phyloP scores from a whole-genome alignment of 2,329 filamentous ascomycete species.

The Botryotinia convoluta region DNA sequence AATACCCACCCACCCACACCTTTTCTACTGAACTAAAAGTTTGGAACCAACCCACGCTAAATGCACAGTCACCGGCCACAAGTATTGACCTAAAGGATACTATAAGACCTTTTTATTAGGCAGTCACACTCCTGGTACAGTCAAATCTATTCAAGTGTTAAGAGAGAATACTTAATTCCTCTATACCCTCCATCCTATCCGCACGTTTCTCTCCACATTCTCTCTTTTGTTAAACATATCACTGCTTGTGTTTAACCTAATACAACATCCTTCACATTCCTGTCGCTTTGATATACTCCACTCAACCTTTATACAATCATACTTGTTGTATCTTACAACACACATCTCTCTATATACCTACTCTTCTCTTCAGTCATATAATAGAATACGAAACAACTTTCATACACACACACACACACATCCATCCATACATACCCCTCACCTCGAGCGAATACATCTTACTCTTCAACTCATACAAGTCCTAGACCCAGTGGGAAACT shows the following conservation, averaged over 20 bases:
- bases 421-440: neutral
- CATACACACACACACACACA: neutral
- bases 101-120: slow-evolving; percentile 12
- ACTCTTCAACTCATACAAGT: neutral
- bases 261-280: slow-evolving; percentile 15
- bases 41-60: neutral
- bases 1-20: neutral
- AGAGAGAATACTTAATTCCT: slow-evolving; percentile 20
- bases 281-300: slow-evolving; percentile 2
- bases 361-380: neutral
- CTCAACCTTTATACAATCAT: neutral
- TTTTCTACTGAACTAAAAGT: slow-evolving; percentile 2
- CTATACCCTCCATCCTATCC: slow-evolving; percentile 1
- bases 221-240: slow-evolving; percentile 16
- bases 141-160: slow-evolving; percentile 13
- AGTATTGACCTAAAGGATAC: slow-evolving; percentile 8
- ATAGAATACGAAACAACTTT: neutral
- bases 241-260: slow-evolving; percentile 1
- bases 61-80: slow-evolving; percentile 15
- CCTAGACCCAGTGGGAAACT: slow-evolving; percentile 7
- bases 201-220: slow-evolving; percentile 3
- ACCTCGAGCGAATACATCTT: neutral
- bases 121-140: slow-evolving; percentile 17
- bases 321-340: neutral
- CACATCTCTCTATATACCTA: neutral